Evolutionary conservation across 768 basidiomycete species (phyloP), one percentile per base, ranked within the genome.

Genomic region (Lactifluus echinatus): DNA sequence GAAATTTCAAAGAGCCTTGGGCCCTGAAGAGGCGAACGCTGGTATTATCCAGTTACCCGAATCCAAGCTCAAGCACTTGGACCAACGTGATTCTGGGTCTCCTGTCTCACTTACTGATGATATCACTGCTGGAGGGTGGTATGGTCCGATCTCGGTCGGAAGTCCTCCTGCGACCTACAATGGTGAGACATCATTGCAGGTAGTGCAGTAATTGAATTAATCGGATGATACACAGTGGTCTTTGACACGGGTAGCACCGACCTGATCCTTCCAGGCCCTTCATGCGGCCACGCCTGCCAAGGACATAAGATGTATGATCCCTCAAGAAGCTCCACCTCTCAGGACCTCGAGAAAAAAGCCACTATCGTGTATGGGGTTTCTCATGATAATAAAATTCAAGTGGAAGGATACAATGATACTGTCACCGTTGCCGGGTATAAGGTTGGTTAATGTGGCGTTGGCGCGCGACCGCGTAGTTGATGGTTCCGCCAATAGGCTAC

Each of bases 331-430:
- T 53, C 50, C 8, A 52, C 43, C 17, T 68, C 75, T n/a, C n/a
- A n/a, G n/a, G n/a, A n/a, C n/a, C n/a, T n/a, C n/a, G n/a, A n/a
- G 14, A 40, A 58, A 11, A 55, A 67, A 57, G 50, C 65, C 29
- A 56, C 49, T 15, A 61, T 65, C 28, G 44, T 60, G 2, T 74
- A 71, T 0, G 53, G 57, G 0, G 72, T 74, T 29, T 59, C 58
- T 1, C 79, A 79, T 28, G 61, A 66, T 15, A 69, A 73, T n/a
- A n/a, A n/a, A n/a, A n/a, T n/a, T n/a, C n/a, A n/a, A n/a, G n/a
- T n/a, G n/a, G n/a, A n/a, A n/a, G n/a, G n/a, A 40, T 79, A 73
- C 62, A 67, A 56, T 21, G 79, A 80, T 65, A 69, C 66, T 17
- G 75, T 80, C 40, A 62, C 63, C 47, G 61, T 80, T 26, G 74